phyloP scores from a whole-genome alignment of 2,329 filamentous ascomycete species.

The Madurella fahalii region DNA sequence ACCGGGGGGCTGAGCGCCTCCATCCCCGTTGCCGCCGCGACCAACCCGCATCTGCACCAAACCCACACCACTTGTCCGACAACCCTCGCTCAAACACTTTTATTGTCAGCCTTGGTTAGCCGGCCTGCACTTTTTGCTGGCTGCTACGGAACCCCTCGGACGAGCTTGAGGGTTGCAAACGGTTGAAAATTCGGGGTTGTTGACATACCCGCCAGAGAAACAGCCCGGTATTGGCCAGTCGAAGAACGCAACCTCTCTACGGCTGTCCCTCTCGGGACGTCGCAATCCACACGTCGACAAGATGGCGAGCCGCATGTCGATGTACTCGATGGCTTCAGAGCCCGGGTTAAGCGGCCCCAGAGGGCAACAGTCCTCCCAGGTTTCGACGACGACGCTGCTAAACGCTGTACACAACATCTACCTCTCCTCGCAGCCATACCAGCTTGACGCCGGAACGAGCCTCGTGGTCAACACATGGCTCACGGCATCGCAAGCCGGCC shows the following conservation, averaged over 20 bases:
- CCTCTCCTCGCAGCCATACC: slow-evolving; percentile 74
- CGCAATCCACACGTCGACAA: slow-evolving; percentile 28
- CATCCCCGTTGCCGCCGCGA: slow-evolving; percentile 28
- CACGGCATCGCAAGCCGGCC: slow-evolving; percentile 67
- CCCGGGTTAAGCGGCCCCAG: slow-evolving; percentile 52
- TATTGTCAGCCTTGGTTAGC: not conserved
- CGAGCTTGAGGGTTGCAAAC: not conserved
- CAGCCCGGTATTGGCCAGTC: slow-evolving; percentile 1
- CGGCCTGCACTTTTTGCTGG: not conserved
- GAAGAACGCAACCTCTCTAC: slow-evolving; percentile 3
- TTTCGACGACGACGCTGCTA: slow-evolving; percentile 88
- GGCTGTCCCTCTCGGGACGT: slow-evolving; percentile 31
- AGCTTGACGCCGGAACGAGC: slow-evolving; percentile 84
- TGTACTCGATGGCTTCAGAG: slow-evolving; percentile 64
- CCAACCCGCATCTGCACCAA: slow-evolving; percentile 19
- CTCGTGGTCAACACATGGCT: slow-evolving; percentile 95
- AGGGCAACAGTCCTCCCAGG: slow-evolving; percentile 68
- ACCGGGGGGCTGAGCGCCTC: slow-evolving; percentile 10
- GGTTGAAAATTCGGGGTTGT: not conserved
- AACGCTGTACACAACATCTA: slow-evolving; percentile 91
- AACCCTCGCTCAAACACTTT: slow-evolving; percentile 14
- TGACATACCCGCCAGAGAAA: not conserved
- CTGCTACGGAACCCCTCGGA: not conserved
- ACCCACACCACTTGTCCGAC: slow-evolving; percentile 6
- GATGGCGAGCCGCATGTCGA: slow-evolving; percentile 64